Evolutionary conservation across 306 rosid species (phyloP).

Genomic region (Ochetophila trinervis): DNA sequence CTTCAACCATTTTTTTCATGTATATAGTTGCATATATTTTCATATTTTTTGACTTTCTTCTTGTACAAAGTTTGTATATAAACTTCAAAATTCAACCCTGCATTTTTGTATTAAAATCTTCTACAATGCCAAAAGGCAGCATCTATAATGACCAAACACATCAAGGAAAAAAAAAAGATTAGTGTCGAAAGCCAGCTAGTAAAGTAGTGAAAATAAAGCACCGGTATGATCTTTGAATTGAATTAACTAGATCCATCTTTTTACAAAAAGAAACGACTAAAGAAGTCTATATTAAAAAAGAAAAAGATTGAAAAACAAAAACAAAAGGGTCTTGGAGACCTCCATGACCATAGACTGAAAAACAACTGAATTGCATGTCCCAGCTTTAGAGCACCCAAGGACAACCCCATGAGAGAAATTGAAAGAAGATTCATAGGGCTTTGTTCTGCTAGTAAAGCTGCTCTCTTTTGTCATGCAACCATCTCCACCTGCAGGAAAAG

Average conservation of each 20-base stretch:
- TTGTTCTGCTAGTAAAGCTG: slow-evolving; percentile 63
- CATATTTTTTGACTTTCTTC: no score
- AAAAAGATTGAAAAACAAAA: slow-evolving; percentile 3
- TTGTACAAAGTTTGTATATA: no score
- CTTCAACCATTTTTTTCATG: no score
- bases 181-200: no score
- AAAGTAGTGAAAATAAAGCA: slow-evolving; percentile 9
- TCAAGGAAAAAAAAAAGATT: no score
- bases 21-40: no score
- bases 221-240: slow-evolving; percentile 24
- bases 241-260: slow-evolving; percentile 34
- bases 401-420: slow-evolving; percentile 5
- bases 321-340: slow-evolving; percentile 27
- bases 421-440: slow-evolving; percentile 16
- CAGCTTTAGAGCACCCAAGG: slow-evolving; percentile 25
- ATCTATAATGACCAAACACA: no score
- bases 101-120: no score
- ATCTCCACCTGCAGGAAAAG: slow-evolving; percentile 74
- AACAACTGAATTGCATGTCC: slow-evolving; percentile 18
- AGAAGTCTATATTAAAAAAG: slow-evolving; percentile 4
- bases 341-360: slow-evolving; percentile 22
- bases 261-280: slow-evolving; percentile 36
- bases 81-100: no score
- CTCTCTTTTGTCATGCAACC: slow-evolving; percentile 76
- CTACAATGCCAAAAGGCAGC: no score